phyloP scores from a whole-genome alignment of 208 protist genomes.

The Lotmaria passim region DNA sequence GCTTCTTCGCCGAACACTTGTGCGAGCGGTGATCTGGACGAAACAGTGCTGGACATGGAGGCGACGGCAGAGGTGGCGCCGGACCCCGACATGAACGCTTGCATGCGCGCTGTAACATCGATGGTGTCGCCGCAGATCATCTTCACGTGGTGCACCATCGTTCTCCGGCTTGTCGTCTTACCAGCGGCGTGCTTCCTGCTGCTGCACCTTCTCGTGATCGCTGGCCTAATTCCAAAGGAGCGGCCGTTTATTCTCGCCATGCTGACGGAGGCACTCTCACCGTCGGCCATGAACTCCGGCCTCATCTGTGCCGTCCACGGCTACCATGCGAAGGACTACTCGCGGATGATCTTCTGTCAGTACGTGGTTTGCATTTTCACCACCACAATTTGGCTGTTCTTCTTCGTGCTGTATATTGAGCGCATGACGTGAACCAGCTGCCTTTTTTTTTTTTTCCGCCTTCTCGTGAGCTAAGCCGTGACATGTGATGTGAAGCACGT shows the following conservation, averaged over 20 bases:
- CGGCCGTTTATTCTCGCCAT: conserved; percentile 63
- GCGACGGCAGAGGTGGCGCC: background rate
- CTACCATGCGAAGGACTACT: conserved; percentile 58
- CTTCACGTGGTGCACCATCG: conserved; percentile 42
- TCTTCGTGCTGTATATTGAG: conserved; percentile 35
- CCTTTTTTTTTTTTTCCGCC: background rate
- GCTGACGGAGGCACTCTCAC: conserved; percentile 62
- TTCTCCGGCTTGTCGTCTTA: conserved; percentile 60
- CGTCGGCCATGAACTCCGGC: conserved; percentile 66
- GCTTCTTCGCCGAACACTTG: too few species aligned
- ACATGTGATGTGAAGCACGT: too few species aligned
- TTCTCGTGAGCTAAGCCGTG: too few species aligned
- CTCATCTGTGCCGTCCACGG: conserved; percentile 64
- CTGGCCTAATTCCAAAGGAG: conserved; percentile 48
- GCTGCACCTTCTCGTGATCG: conserved; percentile 52
- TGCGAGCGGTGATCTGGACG: background rate
- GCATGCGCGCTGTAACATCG: conserved; percentile 2
- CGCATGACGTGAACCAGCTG: background rate
- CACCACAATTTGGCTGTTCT: conserved; percentile 61
- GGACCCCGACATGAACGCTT: background rate
- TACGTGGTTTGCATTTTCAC: conserved; percentile 60
- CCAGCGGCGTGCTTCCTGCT: conserved; percentile 58
- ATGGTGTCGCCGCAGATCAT: conserved; percentile 25
- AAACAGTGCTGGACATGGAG: conserved; percentile 4
- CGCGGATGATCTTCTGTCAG: conserved; percentile 70